A percentile compares a stretch with the other conserved stretches of the same genome.
These are phyloP conservation scores for Kurtzmaniella cleridarum DNA, from an alignment of 805 yeast genomes.

Conservation along the genomic window DNA sequence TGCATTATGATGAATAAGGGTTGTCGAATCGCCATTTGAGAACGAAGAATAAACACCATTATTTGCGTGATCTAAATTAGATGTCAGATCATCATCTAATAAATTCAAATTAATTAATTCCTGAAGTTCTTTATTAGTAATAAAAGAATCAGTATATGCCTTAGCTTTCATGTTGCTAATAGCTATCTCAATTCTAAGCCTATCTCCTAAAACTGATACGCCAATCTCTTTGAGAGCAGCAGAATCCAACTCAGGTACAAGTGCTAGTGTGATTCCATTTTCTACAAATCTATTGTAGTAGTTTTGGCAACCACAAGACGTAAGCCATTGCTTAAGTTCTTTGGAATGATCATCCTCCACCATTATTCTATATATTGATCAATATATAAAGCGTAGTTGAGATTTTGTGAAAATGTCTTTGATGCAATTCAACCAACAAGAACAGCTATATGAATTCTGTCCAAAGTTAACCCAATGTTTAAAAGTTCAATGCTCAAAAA, in stretches of 20 bases:
- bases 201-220: slow-evolving; percentile 73
- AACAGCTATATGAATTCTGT: too few species aligned
- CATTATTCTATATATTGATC: too few species aligned
- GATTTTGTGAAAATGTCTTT: neutral
- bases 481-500: too few species aligned
- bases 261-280: slow-evolving; percentile 52
- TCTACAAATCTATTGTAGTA: slow-evolving; percentile 31
- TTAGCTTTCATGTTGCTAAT: slow-evolving; percentile 42
- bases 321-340: slow-evolving; percentile 33
- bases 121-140: slow-evolving; percentile 17
- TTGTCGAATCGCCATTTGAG: too few species aligned
- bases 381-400: neutral
- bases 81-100: neutral
- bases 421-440: too few species aligned
- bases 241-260: slow-evolving; percentile 57
- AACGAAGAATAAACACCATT: slow-evolving; percentile 3
- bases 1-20: too few species aligned
- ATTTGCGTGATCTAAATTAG: neutral
- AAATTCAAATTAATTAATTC: slow-evolving; percentile 12
- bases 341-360: slow-evolving; percentile 7
- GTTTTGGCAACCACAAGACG: slow-evolving; percentile 29
- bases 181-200: slow-evolving; percentile 62
- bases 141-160: slow-evolving; percentile 10
- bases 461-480: too few species aligned
- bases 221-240: slow-evolving; percentile 69